Base-by-base conservation (phyloP, 768 basidiomycete species). In the Fibroporia radiculosa region DNA sequence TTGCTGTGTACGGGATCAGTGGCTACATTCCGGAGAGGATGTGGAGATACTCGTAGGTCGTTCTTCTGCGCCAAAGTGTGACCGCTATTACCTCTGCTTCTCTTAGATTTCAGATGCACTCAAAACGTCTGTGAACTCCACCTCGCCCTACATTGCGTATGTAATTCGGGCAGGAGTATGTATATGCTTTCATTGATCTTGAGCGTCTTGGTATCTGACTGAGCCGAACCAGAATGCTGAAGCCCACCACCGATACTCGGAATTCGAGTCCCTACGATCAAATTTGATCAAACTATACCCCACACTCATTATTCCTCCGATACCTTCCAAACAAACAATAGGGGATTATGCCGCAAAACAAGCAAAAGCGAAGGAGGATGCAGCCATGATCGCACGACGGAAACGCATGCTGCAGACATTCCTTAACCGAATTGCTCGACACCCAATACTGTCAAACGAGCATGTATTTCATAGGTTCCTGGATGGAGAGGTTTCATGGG, bases 321-420 rank as follows among this genome's bases (percentile, higher is more conserved):
- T 99, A 42, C 96, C 96, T 2, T 93, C 89, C 1, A 98, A 99
- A 66, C 92, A 98, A 66, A 85, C 86, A 1, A 72, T 99, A 29
- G 80, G 90, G 6, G 96, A 98, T 56, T 99, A 99, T 70, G 96
- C 96, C 1, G 84, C 93, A 49, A 98, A 97, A 65, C 93, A 93
- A 58, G 83, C 77, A 12, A 96, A 95, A 64, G 96, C 95, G 19
- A 97, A 95, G 59, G 96, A 99, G 59, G 96, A 99, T 61, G 80
- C 82, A 2, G 76, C 84, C 1, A 78, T 98, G 70, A 97, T 99
- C 61, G 79, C 90, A 2, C 73, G 89, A 51, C 75, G 96, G 49
- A 95, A 92, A 63, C 82, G 96, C 38, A 90, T 97, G 82, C 71
- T 99, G 24, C 88, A 93, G 62, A 93, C 91, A 3, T 99, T 98